phyloP scores from a whole-genome alignment of 2,329 filamentous ascomycete species.

The Cladophialophora exuberans region DNA sequence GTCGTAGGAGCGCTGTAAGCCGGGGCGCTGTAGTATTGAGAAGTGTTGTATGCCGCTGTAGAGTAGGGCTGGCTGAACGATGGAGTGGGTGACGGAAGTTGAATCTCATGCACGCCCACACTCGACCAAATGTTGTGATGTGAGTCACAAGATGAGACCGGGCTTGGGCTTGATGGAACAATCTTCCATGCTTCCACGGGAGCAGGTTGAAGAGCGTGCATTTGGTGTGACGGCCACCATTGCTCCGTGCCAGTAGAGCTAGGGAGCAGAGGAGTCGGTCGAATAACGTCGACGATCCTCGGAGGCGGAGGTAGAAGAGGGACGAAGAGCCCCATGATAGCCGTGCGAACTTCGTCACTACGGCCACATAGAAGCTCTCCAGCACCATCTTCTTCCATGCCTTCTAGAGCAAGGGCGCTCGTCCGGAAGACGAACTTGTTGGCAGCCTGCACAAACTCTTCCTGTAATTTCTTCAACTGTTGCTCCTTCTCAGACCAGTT shows the following conservation, averaged over 20 bases:
- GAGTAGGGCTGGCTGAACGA: conserved; percentile 79
- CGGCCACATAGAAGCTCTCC: conserved; percentile 90
- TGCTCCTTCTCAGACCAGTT: conserved; percentile 96
- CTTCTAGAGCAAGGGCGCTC: conserved; percentile 84
- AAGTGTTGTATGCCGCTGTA: conserved; percentile 63
- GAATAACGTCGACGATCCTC: conserved; percentile 84
- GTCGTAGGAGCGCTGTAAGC: conserved; percentile 62
- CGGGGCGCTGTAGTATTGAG: conserved; percentile 77
- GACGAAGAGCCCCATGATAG: conserved; percentile 80
- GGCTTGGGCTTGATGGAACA: conserved; percentile 83
- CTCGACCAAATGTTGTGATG: conserved; percentile 76
- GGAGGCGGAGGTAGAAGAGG: conserved; percentile 84
- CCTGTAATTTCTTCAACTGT: conserved; percentile 95
- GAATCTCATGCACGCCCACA: conserved; percentile 73
- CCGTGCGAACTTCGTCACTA: conserved; percentile 89
- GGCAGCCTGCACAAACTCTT: conserved; percentile 92
- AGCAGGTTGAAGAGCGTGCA: conserved; percentile 67
- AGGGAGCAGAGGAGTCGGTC: conserved; percentile 81
- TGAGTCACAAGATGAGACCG: conserved; percentile 73
- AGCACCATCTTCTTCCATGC: conserved; percentile 92
- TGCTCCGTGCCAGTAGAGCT: conserved; percentile 73
- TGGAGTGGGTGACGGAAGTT: conserved; percentile 76
- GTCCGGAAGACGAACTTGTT: conserved; percentile 97
- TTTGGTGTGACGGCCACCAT: conserved; percentile 78
- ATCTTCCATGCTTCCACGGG: conserved; percentile 89